Evolutionary conservation across 2,329 filamentous ascomycete species (phyloP).

Genomic region (Cordyceps cateniannulata): DNA sequence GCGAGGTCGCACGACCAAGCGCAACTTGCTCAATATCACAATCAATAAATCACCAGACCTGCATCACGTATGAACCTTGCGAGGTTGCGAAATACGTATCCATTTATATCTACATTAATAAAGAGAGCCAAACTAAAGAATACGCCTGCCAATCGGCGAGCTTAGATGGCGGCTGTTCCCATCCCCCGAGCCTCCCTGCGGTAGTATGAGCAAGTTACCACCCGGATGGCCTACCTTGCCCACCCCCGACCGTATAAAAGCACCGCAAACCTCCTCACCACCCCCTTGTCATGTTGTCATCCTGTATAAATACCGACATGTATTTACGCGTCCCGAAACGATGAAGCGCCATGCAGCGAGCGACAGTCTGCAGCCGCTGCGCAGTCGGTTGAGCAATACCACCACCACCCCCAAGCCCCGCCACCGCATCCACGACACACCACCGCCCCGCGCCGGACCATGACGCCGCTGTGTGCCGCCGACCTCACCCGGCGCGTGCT

Average conservation of each 20-base stretch:
- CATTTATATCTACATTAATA: too few relatives aligned
- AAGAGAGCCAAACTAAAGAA: too few relatives aligned
- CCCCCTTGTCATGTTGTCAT: not conserved
- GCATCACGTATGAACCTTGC: not conserved
- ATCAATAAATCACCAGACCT: not conserved
- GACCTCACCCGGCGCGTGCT: not conserved
- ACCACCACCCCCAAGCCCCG: not conserved
- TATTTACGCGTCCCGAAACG: not conserved
- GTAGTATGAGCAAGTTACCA: slow-evolving; percentile 31
- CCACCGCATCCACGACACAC: not conserved
- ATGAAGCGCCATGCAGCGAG: slow-evolving; percentile 1
- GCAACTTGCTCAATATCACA: not conserved
- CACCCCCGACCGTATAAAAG: slow-evolving; percentile 7
- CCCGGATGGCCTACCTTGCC: slow-evolving; percentile 5
- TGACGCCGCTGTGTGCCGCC: not conserved
- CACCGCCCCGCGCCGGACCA: not conserved
- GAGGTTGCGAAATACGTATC: not conserved
- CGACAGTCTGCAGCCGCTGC: not conserved
- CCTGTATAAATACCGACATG: slow-evolving; percentile 7
- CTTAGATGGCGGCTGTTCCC: not conserved
- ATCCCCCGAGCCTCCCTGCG: not conserved
- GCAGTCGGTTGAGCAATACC: not conserved
- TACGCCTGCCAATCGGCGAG: not conserved
- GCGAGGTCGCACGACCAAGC: not conserved
- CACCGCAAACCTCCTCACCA: slow-evolving; percentile 8